Evolutionary conservation across 164 flowering plant species (phyloP).

Genomic region (Chloranthus sessilifolius): DNA sequence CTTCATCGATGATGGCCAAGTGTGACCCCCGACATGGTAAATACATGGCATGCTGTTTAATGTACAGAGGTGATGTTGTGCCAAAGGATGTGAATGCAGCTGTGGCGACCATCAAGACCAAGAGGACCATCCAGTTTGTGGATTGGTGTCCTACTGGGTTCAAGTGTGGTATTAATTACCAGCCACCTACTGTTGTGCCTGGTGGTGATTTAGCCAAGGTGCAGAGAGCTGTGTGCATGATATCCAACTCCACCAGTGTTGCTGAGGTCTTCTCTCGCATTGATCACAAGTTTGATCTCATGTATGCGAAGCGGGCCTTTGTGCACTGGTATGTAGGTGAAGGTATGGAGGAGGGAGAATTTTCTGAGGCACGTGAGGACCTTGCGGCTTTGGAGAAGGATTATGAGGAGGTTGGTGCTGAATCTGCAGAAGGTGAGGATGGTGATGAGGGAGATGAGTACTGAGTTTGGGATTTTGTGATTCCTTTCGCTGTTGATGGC

Average conservation of each 20-base stretch:
- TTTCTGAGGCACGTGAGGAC: conserved; percentile 61
- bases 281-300: conserved; percentile 55
- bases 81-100: conserved; percentile 64
- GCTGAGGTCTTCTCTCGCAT: conserved; percentile 53
- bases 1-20: conserved; percentile 60
- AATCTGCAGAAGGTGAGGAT: conserved; percentile 53
- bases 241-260: conserved; percentile 49
- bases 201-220: conserved; percentile 61
- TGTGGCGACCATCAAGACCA: conserved; percentile 58
- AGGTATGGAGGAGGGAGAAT: conserved; percentile 63
- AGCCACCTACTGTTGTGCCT: conserved; percentile 63
- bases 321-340: conserved; percentile 31
- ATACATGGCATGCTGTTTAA: conserved; percentile 58
- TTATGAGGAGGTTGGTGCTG: conserved; percentile 64
- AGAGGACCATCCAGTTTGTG: conserved; percentile 57
- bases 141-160: conserved; percentile 67
- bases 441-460: conserved; percentile 47
- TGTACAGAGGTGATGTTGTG: conserved; percentile 58
- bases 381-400: conserved; percentile 65
- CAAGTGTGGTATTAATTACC: conserved; percentile 59
- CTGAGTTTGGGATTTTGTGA: conserved; percentile 7
- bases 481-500: background rate
- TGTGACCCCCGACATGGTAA: conserved; percentile 59
- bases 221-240: conserved; percentile 55
- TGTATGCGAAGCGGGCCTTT: conserved; percentile 50